These are phyloP conservation scores for Fusarium solani-melongenae DNA, from an alignment of 2,329 filamentous ascomycete genomes.

Conservation along the genomic window DNA sequence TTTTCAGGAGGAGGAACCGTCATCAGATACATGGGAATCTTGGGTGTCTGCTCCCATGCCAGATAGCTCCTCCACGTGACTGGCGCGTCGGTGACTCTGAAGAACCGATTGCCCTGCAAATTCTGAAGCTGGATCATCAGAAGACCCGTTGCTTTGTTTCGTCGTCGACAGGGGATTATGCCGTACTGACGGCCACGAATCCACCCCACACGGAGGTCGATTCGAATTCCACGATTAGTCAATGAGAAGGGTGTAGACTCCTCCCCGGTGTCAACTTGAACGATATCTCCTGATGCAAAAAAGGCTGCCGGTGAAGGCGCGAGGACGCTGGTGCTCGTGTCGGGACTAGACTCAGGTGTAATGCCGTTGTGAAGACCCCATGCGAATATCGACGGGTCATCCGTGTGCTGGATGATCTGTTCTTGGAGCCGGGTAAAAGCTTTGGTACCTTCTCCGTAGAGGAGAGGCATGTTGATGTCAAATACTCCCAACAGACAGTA, in stretches of 20 bases:
- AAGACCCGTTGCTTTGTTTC: not conserved
- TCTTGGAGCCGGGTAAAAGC: not conserved
- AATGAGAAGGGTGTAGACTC: not conserved
- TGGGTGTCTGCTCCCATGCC: not conserved
- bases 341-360: too few species aligned
- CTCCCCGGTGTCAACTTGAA: not conserved
- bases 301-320: not conserved
- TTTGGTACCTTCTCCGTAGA: not conserved
- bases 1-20: not conserved
- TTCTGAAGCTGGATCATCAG: not conserved
- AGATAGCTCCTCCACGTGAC: not conserved
- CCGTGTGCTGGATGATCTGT: not conserved
- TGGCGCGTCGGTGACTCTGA: accelerated
- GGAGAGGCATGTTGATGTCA: not conserved
- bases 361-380: not conserved
- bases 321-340: not conserved
- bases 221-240: not conserved
- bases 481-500: not conserved
- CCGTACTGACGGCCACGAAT: not conserved
- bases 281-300: not conserved
- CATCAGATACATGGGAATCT: not conserved
- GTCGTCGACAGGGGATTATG: not conserved
- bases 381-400: not conserved
- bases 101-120: not conserved
- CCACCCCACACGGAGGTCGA: too few species aligned